Base-by-base conservation (phyloP, 495 filamentous ascomycete species). In the Gamarada debralockiae region DNA sequence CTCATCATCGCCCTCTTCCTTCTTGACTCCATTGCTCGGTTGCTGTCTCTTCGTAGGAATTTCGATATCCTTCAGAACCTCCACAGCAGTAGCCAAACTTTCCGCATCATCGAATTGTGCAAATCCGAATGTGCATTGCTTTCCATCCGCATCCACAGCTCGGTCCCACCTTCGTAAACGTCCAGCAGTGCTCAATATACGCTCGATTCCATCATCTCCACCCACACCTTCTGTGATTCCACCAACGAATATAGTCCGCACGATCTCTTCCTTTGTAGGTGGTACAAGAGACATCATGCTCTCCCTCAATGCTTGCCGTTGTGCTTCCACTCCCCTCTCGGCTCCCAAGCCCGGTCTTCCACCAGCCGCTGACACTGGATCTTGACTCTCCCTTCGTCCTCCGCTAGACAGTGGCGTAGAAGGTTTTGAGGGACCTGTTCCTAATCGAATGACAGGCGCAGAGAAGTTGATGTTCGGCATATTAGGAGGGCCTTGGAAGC, bases 381-480 rank as follows among this genome's bases (percentile, higher is more conserved):
- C 66, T 42, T 70, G 63, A 52, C 58, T 63, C 21, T 70, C 64
- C 40, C 76, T 73, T 60, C 58, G 66, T 24, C 73, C 67, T 52
- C 66, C 67, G 22, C 67, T 67, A 21, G 64, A 72, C 23, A 80
- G 69, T 10, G 77, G 70, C n/a, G 75, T 76, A 33, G 80, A 68
- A 33, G 85, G 74, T 63, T 90, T 89, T 21, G 79, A 66, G 4
- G 85, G 84, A 3, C 80, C 80, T 8, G 80, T 77, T 9, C 92
- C 92, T 31, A 99, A 77, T 21, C 93, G 88, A 67, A 99, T 97
- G 31, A 97, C 92, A 44, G 95, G 91, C 17, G 93, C 95, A 65
- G 86, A 93, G 71, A 97, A 96, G 72, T 99, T 97, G 73, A 98
- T 96, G 68, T 96, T 93, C 8, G 93, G 91, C 76, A 97, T 86